Percentiles rank a stretch among this genome's conserved stretches.
phyloP scores from a whole-genome alignment of 2,329 filamentous ascomycete species.

The Penicillium sp. region DNA sequence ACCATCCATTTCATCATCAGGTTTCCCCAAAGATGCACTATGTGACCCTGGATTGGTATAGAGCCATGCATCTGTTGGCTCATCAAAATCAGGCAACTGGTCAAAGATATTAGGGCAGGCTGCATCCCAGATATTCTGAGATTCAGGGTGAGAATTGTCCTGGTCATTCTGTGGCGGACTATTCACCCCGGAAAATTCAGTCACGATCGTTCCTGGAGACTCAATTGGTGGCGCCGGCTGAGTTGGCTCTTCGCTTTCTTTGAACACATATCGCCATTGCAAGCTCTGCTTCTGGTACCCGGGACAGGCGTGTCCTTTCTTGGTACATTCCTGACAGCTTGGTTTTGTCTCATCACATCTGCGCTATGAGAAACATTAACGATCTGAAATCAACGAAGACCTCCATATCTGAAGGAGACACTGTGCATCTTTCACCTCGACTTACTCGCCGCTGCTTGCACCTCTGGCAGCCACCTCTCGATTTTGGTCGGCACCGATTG shows the following conservation, averaged over 20 bases:
- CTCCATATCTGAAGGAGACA: not conserved
- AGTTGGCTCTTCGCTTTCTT: conserved; percentile 5
- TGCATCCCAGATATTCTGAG: conserved; percentile 14
- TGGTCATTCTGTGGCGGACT: not conserved
- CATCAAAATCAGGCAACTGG: conserved; percentile 17
- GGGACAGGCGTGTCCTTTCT: conserved; percentile 19
- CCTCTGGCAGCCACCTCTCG: conserved; percentile 23
- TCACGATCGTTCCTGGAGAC: not conserved
- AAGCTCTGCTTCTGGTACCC: conserved; percentile 24
- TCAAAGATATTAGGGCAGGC: conserved; percentile 16
- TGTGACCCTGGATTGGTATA: conserved; percentile 2
- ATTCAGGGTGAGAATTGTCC: conserved; percentile 1
- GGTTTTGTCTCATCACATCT: conserved; percentile 27
- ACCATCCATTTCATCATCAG: conserved; percentile 12
- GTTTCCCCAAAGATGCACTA: conserved; percentile 1
- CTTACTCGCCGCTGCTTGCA: conserved; percentile 29
- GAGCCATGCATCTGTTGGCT: conserved; percentile 5
- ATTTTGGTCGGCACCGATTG: conserved; percentile 25
- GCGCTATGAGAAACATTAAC: conserved; percentile 12
- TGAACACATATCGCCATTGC: conserved; percentile 25
- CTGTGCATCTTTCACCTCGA: conserved; percentile 17
- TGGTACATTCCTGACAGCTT: conserved; percentile 23
- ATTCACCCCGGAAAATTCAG: not conserved
- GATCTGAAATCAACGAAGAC: not conserved
- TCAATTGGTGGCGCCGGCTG: not conserved